Evolutionary conservation across 2,329 filamentous ascomycete species (phyloP), one percentile per base, ranked within the genome.

Genomic region (Cladosporium colombiae): DNA sequence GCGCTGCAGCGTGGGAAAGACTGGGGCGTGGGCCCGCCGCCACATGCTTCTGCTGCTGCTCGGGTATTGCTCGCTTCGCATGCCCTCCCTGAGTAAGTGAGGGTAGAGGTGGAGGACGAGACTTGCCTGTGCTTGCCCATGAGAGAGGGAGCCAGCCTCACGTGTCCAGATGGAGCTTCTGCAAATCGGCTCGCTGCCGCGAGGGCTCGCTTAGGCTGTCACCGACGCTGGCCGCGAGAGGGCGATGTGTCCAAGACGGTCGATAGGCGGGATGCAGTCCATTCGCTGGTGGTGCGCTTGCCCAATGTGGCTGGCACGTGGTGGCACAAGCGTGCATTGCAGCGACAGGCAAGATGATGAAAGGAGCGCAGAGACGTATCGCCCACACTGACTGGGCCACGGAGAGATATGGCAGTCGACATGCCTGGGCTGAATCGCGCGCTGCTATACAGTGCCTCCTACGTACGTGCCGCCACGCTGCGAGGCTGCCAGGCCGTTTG

Each of bases 131-230:
- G 37, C 37, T 44, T 44, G 37, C 6, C 40, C 40, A 46, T 46
- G n/a, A 46, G 40, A 46, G 40, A 46, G 40, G n/a, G n/a, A 46
- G 52, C 31, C 52, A 18, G 8, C 16, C 31, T 57, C 55, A 57
- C 55, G 55, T 57, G 55, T 57, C 23, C 40, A 21, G 40, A 46
- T 46, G 52, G 16, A 21, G 55, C 29, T 31, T 25, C 31, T 37
- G 31, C 55, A 27, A 57, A 57, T 57, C 55, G 55, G 55, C 55
- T 37, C 4, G 33, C 55, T 57, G n/a, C 55, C 55, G 21, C 55
- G 21, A 57, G 52, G 52, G 55, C 55, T 57, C 55, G 55, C 55
- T 57, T 57, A 57, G 33, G 27, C 55, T 57, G 55, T 57, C 55
- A 57, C 29, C 55, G 23, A 57, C 40, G 52, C 27, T 55, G 52